Evolutionary conservation across 495 filamentous ascomycete genomes (phyloP), one percentile per base, ranked within the genome.

Genomic region (Astrocystis sublimbata): DNA sequence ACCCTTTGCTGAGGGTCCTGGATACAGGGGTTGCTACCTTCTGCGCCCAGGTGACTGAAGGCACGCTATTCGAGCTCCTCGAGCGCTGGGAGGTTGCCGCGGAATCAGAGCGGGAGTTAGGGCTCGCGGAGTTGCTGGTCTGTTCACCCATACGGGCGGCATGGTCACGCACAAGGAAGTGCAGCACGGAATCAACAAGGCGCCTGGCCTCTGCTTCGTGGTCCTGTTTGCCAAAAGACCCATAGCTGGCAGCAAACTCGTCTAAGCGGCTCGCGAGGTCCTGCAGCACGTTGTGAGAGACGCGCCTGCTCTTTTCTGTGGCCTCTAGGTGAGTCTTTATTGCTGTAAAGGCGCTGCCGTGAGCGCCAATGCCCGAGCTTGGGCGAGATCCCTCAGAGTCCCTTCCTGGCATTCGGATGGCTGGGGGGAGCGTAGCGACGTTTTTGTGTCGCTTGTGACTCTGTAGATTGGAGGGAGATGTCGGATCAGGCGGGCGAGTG

Each of bases 221-320:
- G 33, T 36, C 33, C 33, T 36, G 33, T 36, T 42, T 42, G 40
- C 40, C 15, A 7, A 42, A 42, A 7, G 40, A 42, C 40, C 40
- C 15, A 15, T 42, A 42, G 40, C 40, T 42, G 40, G 33, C 17
- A 42, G 40, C 40, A 15, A 42, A 42, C 40, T 42, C 40, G 17
- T 42, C 40, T 42, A 42, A 42, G 40, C 40, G 40, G 40, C 40
- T 42, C 40, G 40, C 40, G 40, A 42, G 40, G 40, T 42, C 40
- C 40, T 42, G 40, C 40, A 42, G 40, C 40, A 42, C 40, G 40
- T 42, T 42, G 40, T 42, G 40, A 42, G 40, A 42, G 40, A 42
- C 40, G 40, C 40, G 40, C 40, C 40, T 42, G 5, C 40, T 42
- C 40, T 42, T 42, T 42, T 42, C 40, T 15, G 4, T 15, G 40